phyloP scores from a whole-genome alignment of 169 alveolate genomes.

The Plasmodium gaboni region DNA sequence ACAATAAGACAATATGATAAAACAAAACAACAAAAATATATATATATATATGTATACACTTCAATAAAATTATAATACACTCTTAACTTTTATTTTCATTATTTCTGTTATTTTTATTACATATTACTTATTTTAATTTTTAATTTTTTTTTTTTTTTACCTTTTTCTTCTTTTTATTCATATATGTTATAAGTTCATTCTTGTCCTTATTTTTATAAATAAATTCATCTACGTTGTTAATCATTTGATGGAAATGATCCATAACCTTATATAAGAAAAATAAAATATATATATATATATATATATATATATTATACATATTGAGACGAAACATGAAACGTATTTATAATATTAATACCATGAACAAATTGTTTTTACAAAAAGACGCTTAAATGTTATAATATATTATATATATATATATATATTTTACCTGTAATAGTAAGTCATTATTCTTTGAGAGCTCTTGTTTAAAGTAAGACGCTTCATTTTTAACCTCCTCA shows the following conservation, averaged over 20 bases:
- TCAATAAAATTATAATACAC: no score
- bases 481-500: slow-evolving; percentile 33
- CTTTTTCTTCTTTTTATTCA: slow-evolving; percentile 46
- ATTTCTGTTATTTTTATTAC: no score
- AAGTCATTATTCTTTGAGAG: slow-evolving; percentile 33
- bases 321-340: no score
- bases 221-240: slow-evolving; percentile 21
- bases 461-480: slow-evolving; percentile 23
- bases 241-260: slow-evolving; percentile 32
- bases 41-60: no score
- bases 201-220: slow-evolving; percentile 11
- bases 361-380: no score
- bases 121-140: no score
- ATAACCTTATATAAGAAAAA: slow-evolving; percentile 7
- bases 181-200: slow-evolving; percentile 5
- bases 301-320: no score
- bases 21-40: background rate
- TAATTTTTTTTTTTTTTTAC: background rate
- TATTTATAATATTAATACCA: no score
- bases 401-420: background rate
- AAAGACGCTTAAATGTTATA: no score
- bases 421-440: slow-evolving; percentile 18
- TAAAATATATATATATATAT: no score
- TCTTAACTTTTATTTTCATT: no score
- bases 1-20: background rate